Base-by-base conservation (phyloP, 805 yeast species). In the Starmerella sp. region DNA sequence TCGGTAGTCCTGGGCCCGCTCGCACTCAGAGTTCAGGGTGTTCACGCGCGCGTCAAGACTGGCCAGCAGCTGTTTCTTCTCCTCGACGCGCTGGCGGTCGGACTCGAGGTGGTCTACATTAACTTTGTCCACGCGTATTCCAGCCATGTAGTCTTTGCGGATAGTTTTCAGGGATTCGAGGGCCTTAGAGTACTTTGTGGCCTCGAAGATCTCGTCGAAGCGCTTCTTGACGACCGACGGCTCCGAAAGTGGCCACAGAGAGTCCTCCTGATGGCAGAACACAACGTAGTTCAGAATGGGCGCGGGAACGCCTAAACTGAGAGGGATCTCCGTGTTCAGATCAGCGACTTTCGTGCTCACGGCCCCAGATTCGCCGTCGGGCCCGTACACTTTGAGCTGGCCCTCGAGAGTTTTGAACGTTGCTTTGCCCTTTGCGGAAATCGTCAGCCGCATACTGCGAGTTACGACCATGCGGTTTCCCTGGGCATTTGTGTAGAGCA, bases 261-360 rank as follows among this genome's bases (percentile, higher is more conserved):
- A 83, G 57, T 93, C 99, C 65, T 93, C 99, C 67, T 93, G 99
- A 65, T 93, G 99, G 65, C 98, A 91, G 69, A 93, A 93, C 1
- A 91, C 83, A 43, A 93, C 98, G 66, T 88, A 87, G 61, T 91
- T 96, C 51, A 93, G 71, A 53, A 93, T 80, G 0, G 97, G 86
- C 56, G 80, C 79, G 0, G 96, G 85, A 0, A 90, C 95, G 6
- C 98, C 99, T 54, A 93, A 73, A 59, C 81, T 82, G 29, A 77
- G 74, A 1, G 97, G 97, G 39, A 93, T 82, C 54, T 84, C 84
- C 5, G 76, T 70, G 64, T 93, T 96, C 50, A 93, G 74, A 58
- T 91, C 97, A 0, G 86, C 81, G 57, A 88, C 82, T 61, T 90
- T 82, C 2, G 95, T 82, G 56, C 89, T 82, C 6, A 60, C 53